A percentile compares a stretch with the other conserved stretches of the same genome.
These are phyloP conservation scores for Globisporangium ultimum DNA, from an alignment of 352 stramenopile species.

Conservation along the genomic window DNA sequence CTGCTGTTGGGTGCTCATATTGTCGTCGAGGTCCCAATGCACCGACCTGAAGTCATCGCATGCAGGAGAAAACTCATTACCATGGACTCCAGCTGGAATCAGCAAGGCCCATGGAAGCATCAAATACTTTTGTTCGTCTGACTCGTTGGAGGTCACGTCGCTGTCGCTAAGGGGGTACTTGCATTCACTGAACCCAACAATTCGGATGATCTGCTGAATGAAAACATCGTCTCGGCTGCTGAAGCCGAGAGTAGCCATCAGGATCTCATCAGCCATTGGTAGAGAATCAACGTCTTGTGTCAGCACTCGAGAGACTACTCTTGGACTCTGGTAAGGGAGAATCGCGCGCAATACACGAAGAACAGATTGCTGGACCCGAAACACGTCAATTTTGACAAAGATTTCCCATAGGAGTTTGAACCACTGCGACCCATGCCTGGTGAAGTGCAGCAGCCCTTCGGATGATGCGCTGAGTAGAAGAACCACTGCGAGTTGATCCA, in stretches of 20 bases:
- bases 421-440: constrained; percentile 35
- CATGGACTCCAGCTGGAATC: constrained; percentile 27
- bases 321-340: constrained; percentile 33
- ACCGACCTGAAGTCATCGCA: constrained; percentile 3
- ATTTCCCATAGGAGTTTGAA: constrained; percentile 46
- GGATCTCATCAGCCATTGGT: not conserved
- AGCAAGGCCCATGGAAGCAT: constrained; percentile 26
- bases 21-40: constrained; percentile 6
- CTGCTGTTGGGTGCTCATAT: constrained; percentile 2
- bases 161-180: constrained; percentile 17
- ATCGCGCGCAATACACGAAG: constrained; percentile 52
- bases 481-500: constrained; percentile 41
- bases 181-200: constrained; percentile 40
- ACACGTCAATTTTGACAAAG: constrained; percentile 41
- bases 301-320: constrained; percentile 17
- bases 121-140: not conserved
- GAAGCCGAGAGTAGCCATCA: constrained; percentile 18
- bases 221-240: constrained; percentile 24
- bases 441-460: constrained; percentile 43
- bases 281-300: constrained; percentile 2
- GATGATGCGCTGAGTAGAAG: constrained; percentile 46
- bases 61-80: constrained; percentile 21
- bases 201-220: constrained; percentile 41
- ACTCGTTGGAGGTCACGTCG: not conserved
- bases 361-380: constrained; percentile 58